Conservation (phyloP, 2,329 filamentous ascomycete genomes). For the Biscogniauxia marginata region DNA sequence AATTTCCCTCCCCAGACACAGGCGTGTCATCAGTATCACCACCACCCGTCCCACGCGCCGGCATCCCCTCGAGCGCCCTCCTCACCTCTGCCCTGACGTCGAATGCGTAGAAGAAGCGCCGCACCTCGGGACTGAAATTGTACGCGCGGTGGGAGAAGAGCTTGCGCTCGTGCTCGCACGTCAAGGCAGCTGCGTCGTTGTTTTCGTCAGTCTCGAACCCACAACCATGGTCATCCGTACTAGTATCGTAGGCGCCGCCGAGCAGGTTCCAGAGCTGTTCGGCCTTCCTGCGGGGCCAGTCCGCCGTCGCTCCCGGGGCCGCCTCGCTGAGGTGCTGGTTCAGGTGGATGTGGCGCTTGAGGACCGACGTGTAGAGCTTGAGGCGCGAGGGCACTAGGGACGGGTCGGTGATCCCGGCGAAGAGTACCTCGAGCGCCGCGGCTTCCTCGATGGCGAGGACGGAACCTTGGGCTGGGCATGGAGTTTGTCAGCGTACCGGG, state of each 20-base stretch:
- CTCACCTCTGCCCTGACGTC: constrained; percentile 9
- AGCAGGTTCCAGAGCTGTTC: too few relatives aligned
- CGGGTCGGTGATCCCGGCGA: background rate
- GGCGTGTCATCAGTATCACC: too few relatives aligned
- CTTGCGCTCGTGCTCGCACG: too few relatives aligned
- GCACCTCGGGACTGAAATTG: constrained; percentile 9
- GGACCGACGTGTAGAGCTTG: constrained; percentile 5
- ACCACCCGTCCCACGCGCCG: too few relatives aligned
- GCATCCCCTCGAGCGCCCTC: too few relatives aligned
- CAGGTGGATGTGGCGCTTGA: constrained; percentile 14
- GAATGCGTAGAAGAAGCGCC: constrained; percentile 12
- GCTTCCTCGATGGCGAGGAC: background rate
- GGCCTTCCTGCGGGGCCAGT: too few relatives aligned
- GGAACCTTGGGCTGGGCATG: background rate
- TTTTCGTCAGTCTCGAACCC: too few relatives aligned
- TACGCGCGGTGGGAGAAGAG: constrained; percentile 3
- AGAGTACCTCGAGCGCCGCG: background rate
- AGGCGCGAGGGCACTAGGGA: constrained; percentile 1
- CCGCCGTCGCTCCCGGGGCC: constrained; percentile 2
- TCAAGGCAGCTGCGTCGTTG: too few relatives aligned
- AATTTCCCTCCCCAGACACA: too few relatives aligned
- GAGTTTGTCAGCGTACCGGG: background rate
- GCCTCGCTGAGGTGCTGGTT: constrained; percentile 11
- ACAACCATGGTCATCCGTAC: too few relatives aligned
- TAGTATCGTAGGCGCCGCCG: too few relatives aligned